Evolutionary conservation across 495 filamentous ascomycete species (phyloP), one percentile per base, ranked within the genome.

Genomic region (Thozetella sp.): DNA sequence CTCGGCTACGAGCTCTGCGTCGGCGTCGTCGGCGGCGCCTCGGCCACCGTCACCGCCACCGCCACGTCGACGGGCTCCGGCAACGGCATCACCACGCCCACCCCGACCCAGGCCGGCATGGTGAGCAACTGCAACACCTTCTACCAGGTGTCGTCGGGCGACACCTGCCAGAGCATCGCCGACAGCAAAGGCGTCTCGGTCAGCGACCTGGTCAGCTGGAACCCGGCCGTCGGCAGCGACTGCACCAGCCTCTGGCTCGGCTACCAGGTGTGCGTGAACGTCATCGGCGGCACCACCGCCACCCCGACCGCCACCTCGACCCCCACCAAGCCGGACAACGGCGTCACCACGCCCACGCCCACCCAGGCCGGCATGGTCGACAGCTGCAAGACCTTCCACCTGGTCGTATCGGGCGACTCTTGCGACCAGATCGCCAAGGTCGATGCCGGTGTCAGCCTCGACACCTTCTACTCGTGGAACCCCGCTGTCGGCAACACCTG

Each of bases 151-250:
- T 23, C 56, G 19, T 22, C 30, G 1, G 78, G 74, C 51, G 80
- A 84, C 54, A 73, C 66, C 55, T 84, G 81, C 63, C 54, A 55
- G 6, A 63, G 63, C 27, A 69, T 84, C 37, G 75, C 75, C 26
- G 37, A 54, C 11, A 50, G 52, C 19, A 30, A 65, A 51, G 61
- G 67, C 6, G 76, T 78, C 53, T 66, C 67, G 54, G 22, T 68
- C n/a, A 50, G 58, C 34, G 46, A 70, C 57, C 63, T 76, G 17
- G 63, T 65, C 45, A 55, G 56, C 57, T 78, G 72, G 67, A 76
- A 77, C 61, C 72, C 72, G 51, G 25, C 23, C 37, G 71, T 71
- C 25, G 76, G 77, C 34, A 72, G 76, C 61, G 66, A 62, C 25
- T 68, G 78, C 59, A 69, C 62, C 27, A 63, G 63, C 53, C 77